A percentile compares a stretch with the other conserved stretches of the same genome.
Evolutionary conservation across 768 basidiomycete species (phyloP).

Genomic region (Fibroporia radiculosa): DNA sequence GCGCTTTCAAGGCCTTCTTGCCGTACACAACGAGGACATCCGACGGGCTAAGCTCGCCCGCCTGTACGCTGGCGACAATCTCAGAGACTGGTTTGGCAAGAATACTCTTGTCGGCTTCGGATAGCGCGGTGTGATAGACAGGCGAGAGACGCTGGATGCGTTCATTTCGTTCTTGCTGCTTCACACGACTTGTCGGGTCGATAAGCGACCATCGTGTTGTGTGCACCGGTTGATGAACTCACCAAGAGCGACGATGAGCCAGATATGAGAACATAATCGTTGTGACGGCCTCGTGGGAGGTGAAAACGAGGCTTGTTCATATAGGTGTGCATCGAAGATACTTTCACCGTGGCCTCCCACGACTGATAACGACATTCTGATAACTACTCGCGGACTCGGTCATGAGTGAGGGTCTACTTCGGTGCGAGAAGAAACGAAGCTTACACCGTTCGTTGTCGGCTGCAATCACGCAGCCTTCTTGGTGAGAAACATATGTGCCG

Average conservation of each 20-base stretch:
- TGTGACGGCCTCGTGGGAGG: neutral
- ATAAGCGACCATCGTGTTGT: neutral
- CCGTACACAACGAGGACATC: slow-evolving; percentile 24
- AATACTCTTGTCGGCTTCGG: slow-evolving; percentile 13
- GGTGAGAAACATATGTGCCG: too few species aligned
- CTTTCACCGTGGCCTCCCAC: too few species aligned
- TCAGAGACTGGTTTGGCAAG: slow-evolving; percentile 16
- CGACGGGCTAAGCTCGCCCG: slow-evolving; percentile 14
- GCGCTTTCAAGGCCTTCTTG: slow-evolving; percentile 33
- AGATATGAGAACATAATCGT: slow-evolving; percentile 14
- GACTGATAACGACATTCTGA: too few species aligned
- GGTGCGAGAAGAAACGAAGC: too few species aligned
- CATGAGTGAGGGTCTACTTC: too few species aligned
- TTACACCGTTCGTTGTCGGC: too few species aligned
- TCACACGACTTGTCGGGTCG: slow-evolving; percentile 10
- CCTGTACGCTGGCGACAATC: slow-evolving; percentile 16
- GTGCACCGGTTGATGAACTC: slow-evolving; percentile 1
- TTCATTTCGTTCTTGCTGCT: slow-evolving; percentile 19
- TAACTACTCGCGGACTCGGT: too few species aligned
- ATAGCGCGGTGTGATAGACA: slow-evolving; percentile 14
- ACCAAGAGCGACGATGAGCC: slow-evolving; percentile 21
- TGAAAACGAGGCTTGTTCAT: too few species aligned
- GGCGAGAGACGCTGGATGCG: slow-evolving; percentile 18
- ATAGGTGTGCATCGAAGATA: too few species aligned
- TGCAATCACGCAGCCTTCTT: too few species aligned